phyloP scores from a whole-genome alignment of 208 protist genomes.

The Crithidia thermophila region DNA sequence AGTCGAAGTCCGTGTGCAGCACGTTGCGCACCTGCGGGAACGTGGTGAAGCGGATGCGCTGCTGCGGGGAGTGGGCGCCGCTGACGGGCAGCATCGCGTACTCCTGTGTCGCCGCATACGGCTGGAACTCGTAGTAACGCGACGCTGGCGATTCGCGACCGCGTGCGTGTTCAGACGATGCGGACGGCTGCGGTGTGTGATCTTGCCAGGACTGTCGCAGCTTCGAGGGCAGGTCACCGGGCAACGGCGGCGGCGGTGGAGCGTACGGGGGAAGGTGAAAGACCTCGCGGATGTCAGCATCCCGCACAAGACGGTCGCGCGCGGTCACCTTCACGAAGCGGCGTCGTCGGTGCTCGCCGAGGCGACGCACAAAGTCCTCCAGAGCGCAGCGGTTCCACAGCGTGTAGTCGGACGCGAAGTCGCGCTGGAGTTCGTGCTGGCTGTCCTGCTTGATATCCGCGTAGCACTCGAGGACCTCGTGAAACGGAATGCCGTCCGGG shows the following conservation, averaged over 20 bases:
- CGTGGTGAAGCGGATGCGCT: constrained; percentile 47
- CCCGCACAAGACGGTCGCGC: constrained; percentile 37
- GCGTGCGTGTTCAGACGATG: no score
- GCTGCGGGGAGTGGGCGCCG: constrained; percentile 18
- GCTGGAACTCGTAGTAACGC: constrained; percentile 51
- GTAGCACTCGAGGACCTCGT: constrained; percentile 64
- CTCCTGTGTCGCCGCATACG: constrained; percentile 66
- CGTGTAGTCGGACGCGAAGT: constrained; percentile 81
- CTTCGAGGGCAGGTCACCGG: neutral
- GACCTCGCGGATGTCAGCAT: constrained; percentile 36
- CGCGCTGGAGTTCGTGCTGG: constrained; percentile 61
- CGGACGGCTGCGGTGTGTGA: no score
- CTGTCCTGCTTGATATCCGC: constrained; percentile 43
- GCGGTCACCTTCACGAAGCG: constrained; percentile 34
- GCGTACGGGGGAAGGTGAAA: constrained; percentile 44
- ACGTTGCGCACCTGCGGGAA: constrained; percentile 73
- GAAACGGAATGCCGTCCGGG: constrained; percentile 55
- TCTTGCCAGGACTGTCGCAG: no score
- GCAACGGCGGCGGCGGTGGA: constrained; percentile 19
- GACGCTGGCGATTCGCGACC: neutral
- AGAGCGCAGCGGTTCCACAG: constrained; percentile 66
- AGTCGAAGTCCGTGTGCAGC: constrained; percentile 70
- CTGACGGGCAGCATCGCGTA: constrained; percentile 72
- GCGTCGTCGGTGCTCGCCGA: constrained; percentile 32
- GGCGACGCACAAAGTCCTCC: constrained; percentile 42